These are phyloP conservation scores for Pseudozyma sp. DNA, from an alignment of 1,284 basidiomycete genomes.

Conservation along the genomic window DNA sequence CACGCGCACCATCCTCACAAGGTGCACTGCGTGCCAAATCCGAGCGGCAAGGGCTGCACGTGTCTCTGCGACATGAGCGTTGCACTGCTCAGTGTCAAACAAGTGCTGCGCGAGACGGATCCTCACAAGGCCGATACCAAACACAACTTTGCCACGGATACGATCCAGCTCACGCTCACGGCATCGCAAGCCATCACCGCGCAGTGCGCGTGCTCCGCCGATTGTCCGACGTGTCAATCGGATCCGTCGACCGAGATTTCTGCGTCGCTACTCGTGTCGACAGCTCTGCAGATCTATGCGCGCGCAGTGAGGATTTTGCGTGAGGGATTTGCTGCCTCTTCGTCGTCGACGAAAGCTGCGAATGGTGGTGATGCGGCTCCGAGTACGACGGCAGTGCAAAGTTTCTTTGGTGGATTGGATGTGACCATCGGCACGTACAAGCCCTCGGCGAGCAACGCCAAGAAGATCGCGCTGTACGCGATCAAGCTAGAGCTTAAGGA, in stretches of 20 bases:
- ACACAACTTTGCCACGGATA: constrained; percentile 30
- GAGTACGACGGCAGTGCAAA: constrained; percentile 1
- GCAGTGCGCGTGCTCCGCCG: constrained; percentile 64
- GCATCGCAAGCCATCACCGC: constrained; percentile 62
- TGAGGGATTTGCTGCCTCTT: constrained; percentile 52
- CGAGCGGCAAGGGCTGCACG: constrained; percentile 63
- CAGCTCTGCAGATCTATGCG: constrained; percentile 67
- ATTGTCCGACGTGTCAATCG: constrained; percentile 65
- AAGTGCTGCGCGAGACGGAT: constrained; percentile 46
- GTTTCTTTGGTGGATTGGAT: constrained; percentile 48
- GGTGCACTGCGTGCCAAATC: constrained; percentile 67
- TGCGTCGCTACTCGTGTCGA: constrained; percentile 62
- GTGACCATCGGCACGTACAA: constrained; percentile 64
- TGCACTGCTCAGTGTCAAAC: constrained; percentile 59
- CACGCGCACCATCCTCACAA: constrained; percentile 45
- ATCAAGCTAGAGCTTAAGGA: constrained; percentile 66
- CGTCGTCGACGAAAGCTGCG: background rate
- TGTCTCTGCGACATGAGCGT: constrained; percentile 64
- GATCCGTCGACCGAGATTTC: constrained; percentile 57
- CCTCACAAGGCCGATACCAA: constrained; percentile 8
- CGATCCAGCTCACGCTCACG: constrained; percentile 62
- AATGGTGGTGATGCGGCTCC: background rate
- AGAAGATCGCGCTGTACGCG: constrained; percentile 66
- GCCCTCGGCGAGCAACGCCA: constrained; percentile 56
- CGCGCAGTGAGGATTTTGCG: constrained; percentile 61